phyloP scores from a whole-genome alignment of 768 basidiomycete genomes.

The Leccinum longicurvipes region DNA sequence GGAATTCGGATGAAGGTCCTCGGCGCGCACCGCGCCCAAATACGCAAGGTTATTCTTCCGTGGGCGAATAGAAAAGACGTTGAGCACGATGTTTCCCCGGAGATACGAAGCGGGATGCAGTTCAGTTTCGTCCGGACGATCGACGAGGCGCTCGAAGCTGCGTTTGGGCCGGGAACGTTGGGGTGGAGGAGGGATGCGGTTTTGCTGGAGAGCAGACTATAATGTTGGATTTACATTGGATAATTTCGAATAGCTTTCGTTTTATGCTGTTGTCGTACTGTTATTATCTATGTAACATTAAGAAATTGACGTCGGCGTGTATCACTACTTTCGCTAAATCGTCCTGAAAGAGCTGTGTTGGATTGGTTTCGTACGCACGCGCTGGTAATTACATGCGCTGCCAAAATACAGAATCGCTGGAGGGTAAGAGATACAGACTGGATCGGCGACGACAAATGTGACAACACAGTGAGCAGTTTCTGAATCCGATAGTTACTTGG shows the following conservation, averaged over 20 bases:
- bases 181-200: conserved; percentile 58
- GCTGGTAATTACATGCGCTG: not conserved
- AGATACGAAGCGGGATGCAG: conserved; percentile 70
- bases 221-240: conserved; percentile 1
- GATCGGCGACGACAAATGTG: conserved; percentile 4
- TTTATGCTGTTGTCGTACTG: not conserved
- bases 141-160: conserved; percentile 76
- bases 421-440: conserved; percentile 14
- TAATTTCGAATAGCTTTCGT: not conserved
- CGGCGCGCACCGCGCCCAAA: conserved; percentile 83
- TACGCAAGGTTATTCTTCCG: conserved; percentile 81
- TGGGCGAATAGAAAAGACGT: conserved; percentile 85
- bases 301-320: not conserved
- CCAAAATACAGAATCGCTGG: conserved; percentile 5
- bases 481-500: conserved; percentile 13
- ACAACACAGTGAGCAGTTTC: conserved; percentile 3
- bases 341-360: not conserved
- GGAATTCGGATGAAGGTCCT: conserved; percentile 92
- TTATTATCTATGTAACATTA: not conserved
- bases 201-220: conserved; percentile 54
- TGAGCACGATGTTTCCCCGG: conserved; percentile 75
- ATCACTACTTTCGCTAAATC: not conserved
- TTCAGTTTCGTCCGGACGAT: conserved; percentile 81
- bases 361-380: not conserved
- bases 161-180: conserved; percentile 69